Base-by-base conservation (phyloP, 2,329 filamentous ascomycete species). In the Hypoxylon sp. region DNA sequence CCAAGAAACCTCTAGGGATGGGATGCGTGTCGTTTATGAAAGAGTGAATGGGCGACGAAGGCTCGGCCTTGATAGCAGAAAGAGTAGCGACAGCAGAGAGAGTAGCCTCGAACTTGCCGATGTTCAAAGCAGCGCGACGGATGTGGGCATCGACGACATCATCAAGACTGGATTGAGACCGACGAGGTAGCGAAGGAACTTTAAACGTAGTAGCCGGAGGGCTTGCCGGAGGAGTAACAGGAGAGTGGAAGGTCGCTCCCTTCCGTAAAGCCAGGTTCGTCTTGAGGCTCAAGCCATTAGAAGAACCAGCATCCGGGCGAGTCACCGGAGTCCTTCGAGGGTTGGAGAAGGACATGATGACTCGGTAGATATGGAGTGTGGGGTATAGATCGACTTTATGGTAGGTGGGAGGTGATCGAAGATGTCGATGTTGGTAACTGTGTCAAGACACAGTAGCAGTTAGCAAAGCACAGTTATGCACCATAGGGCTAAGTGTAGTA, bases 71-170 rank as follows among this genome's bases (percentile, higher is more conserved):
- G 20, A 74, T 69, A 57, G 79, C 73, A 60, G 80, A 72, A 51
- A 87, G 74, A 65, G 80, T 77, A 72, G n/a, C n/a, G 20, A 74
- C 69, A 57, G 79, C 73, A 60, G 80, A 72, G 50, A 87, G 74
- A 65, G 80, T 77, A 72, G 81, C 79, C 68, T 89, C 86, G 63
- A 91, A 82, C 62, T 82, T 78, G 70, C 78, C 81, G 45, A 90
- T 74, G 60, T 85, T 82, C 66, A 88, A 71, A 60, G 83, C 84
- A 69, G 87, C 84, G 61, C 87, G 87, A 66, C 87, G 83, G 67
- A 83, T 79, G 63, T 86, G 82, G 57, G 86, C 83, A 65, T 85
- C 84, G 69, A 89, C 80, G 47, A 88, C 83, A 79, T 88, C 86
- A 73, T 90, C 87, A 53, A 90, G 74, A 59, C 75, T 81, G 42